These are phyloP conservation scores for Leccinum variicolor DNA, from an alignment of 768 basidiomycete species.

Conservation along the genomic window DNA sequence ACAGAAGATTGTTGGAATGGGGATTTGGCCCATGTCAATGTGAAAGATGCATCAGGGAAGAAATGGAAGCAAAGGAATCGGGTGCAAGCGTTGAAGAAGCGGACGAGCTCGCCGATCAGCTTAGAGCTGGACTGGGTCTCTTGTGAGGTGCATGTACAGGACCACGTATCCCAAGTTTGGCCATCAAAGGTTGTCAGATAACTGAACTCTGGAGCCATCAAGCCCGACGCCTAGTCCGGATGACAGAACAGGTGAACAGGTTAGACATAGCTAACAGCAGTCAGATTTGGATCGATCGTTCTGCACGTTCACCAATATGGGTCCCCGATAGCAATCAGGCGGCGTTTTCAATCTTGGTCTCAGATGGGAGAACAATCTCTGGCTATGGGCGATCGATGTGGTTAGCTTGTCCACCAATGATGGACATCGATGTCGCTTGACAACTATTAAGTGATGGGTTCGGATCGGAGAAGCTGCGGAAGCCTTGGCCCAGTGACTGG, in stretches of 20 bases:
- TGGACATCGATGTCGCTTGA: not conserved
- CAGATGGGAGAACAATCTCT: not conserved
- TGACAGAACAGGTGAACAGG: not conserved
- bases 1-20: constrained; percentile 61
- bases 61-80: constrained; percentile 24
- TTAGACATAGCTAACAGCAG: not conserved
- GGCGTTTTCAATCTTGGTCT: not conserved
- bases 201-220: too few species aligned
- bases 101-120: constrained; percentile 53
- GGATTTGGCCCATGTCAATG: constrained; percentile 74
- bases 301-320: not conserved
- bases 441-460: not conserved
- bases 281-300: not conserved
- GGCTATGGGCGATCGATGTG: not conserved
- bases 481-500: not conserved
- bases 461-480: not conserved
- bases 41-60: constrained; percentile 62
- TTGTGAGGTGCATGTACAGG: constrained; percentile 18
- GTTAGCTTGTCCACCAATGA: not conserved
- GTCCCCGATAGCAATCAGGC: not conserved
- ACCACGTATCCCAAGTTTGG: not conserved
- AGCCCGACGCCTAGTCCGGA: not conserved
- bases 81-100: constrained; percentile 13
- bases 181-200: not conserved
- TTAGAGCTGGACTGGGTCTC: constrained; percentile 65